Evolutionary conservation across 2,329 filamentous ascomycete genomes (phyloP).

Genomic region (Fusarium drepaniforme): DNA sequence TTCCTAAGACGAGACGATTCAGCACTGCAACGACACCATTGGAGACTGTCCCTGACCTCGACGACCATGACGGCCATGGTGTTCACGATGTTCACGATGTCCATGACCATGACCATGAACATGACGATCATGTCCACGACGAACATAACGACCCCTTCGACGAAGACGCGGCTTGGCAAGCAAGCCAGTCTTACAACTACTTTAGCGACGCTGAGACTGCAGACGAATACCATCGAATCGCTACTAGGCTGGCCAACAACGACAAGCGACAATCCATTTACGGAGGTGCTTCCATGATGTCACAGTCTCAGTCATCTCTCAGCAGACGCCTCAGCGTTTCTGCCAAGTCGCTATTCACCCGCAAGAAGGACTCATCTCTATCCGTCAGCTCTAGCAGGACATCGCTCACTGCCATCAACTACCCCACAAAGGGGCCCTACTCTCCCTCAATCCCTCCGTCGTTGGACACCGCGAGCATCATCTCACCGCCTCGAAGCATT

Average conservation of each 20-base stretch:
- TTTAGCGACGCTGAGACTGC: conserved; percentile 48
- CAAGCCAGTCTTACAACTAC: conserved; percentile 38
- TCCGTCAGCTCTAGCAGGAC: conserved; percentile 26
- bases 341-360: conserved; percentile 43
- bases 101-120: conserved; percentile 8
- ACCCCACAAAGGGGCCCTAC: conserved; percentile 34
- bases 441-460: conserved; percentile 24
- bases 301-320: conserved; percentile 33
- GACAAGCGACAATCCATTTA: conserved; percentile 39
- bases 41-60: conserved; percentile 16
- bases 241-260: conserved; percentile 47
- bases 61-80: conserved; percentile 16
- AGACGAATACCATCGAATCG: conserved; percentile 52
- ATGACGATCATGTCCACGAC: conserved; percentile 5
- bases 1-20: conserved; percentile 30
- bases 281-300: conserved; percentile 13
- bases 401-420: conserved; percentile 21
- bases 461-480: conserved; percentile 21
- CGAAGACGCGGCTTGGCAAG: conserved; percentile 28
- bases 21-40: conserved; percentile 22
- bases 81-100: neutral
- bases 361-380: conserved; percentile 39
- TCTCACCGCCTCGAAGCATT: conserved; percentile 42
- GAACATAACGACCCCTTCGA: conserved; percentile 24
- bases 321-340: conserved; percentile 44